Evolutionary conservation across 768 basidiomycete species (phyloP).

Genomic region (Leccinum obscurum): DNA sequence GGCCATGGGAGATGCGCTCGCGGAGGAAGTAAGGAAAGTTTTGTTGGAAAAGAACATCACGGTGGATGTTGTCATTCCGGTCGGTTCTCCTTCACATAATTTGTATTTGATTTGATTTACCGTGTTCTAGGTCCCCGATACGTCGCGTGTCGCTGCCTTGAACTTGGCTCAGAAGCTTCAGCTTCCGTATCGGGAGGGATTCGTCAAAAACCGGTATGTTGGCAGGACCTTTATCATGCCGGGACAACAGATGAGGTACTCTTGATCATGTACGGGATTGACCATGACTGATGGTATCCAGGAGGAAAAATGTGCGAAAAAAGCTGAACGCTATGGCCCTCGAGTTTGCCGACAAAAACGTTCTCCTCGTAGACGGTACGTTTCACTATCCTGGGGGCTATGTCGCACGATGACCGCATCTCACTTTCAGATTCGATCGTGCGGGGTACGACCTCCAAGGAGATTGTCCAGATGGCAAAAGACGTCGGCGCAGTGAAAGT

Average conservation of each 20-base stretch:
- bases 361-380: slow-evolving; percentile 93
- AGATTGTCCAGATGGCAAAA: slow-evolving; percentile 99
- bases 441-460: slow-evolving; percentile 96
- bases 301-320: slow-evolving; percentile 89
- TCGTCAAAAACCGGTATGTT: slow-evolving; percentile 98
- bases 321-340: slow-evolving; percentile 99
- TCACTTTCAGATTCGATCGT: slow-evolving; percentile 85
- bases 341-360: slow-evolving; percentile 90
- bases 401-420: background rate
- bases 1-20: slow-evolving; percentile 98
- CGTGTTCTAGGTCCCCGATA: slow-evolving; percentile 81
- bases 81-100: slow-evolving; percentile 27
- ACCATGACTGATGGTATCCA: slow-evolving; percentile 30
- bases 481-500: slow-evolving; percentile 97
- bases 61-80: slow-evolving; percentile 97
- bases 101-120: slow-evolving; percentile 2
- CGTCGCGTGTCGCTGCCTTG: slow-evolving; percentile 92
- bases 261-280: background rate
- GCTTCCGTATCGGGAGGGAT: slow-evolving; percentile 95
- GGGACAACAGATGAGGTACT: slow-evolving; percentile 89
- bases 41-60: slow-evolving; percentile 64
- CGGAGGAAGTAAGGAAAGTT: slow-evolving; percentile 79
- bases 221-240: slow-evolving; percentile 99
- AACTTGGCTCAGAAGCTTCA: slow-evolving; percentile 89
- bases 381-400: background rate